A percentile compares a stretch with the other conserved stretches of the same genome.
phyloP scores from a whole-genome alignment of 352 stramenopile species.

The Globisporangium solare region DNA sequence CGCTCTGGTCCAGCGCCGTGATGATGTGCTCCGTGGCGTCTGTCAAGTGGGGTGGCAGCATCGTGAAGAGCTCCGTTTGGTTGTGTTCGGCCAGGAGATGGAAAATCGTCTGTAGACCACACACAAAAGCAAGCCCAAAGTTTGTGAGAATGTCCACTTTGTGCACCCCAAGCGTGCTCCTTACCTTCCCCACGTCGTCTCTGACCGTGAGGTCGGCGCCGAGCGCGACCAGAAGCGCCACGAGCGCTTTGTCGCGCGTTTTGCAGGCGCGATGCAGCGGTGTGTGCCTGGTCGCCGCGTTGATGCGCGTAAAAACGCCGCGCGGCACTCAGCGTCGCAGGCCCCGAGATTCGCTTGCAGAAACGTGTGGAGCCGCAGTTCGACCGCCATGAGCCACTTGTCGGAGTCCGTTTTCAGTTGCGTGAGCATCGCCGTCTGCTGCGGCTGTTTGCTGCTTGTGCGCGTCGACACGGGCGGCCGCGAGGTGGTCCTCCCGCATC shows the following conservation, averaged over 20 bases:
- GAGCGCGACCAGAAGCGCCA: conserved; percentile 35
- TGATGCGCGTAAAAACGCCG: conserved; percentile 35
- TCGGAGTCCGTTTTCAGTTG: conserved; percentile 48
- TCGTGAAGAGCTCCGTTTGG: conserved; percentile 36
- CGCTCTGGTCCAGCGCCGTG: conserved; percentile 26
- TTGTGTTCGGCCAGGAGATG: conserved; percentile 40
- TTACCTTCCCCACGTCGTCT: conserved; percentile 34
- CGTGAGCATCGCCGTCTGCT: conserved; percentile 48
- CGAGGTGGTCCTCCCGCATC: conserved; percentile 62
- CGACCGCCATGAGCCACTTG: conserved; percentile 73
- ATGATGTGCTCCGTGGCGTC: conserved; percentile 21
- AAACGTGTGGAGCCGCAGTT: conserved; percentile 42
- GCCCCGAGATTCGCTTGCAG: conserved; percentile 28
- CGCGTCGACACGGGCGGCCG: conserved; percentile 22
- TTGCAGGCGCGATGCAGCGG: conserved; percentile 55
- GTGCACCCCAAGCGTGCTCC: too few relatives aligned
- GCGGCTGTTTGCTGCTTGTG: conserved; percentile 28
- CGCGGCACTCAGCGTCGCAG: conserved; percentile 10
- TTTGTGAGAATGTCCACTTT: not conserved
- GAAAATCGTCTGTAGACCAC: conserved; percentile 35
- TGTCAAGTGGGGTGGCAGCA: conserved; percentile 20
- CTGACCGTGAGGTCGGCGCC: conserved; percentile 28
- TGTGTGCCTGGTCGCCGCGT: conserved; percentile 38
- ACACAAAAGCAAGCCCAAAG: not conserved
- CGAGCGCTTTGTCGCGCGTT: conserved; percentile 32